Evolutionary conservation across 768 basidiomycete genomes (phyloP), one percentile per base, ranked within the genome.

Genomic region (Russula brevipes): DNA sequence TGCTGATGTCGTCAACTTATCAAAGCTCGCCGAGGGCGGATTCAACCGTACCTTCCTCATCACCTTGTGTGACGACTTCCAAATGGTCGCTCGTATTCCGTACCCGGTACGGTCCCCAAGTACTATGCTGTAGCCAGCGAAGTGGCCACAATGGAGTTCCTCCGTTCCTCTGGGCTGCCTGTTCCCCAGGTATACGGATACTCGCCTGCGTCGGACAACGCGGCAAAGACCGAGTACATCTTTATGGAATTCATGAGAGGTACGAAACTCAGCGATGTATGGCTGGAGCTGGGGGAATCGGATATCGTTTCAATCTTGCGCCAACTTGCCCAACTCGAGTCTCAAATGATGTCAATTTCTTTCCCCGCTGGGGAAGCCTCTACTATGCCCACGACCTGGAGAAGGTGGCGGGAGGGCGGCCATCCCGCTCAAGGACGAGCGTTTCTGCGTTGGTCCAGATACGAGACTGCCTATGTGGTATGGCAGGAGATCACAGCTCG

Each of bases 361-460:
- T 82, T 82, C 65, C 81, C 78, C 33, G 80, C 78, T 73, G 78
- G 81, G 80, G 81, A 73, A 80, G 80, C 73, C 73, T 82, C 0
- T 82, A 81, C 73, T 82, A 74, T 57, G 53, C 74, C 14, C 7
- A 77, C 6, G 82, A 83, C 74, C 60, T 82, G 71, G 71, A 76
- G 71, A 78, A 19, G 53, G 38, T 54, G 19, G 10, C 53, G 19
- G 12, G 53, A 16, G 39, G 11, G 1, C 11, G 53, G 24, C 19
- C 39, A 54, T 54, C 9, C 53, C 53, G 2, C 38, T 54, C 3
- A 0, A 39, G 19, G 39, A 54, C 11, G 19, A 42, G 10, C 53
- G 53, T 30, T 54, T 54, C 53, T 54, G 53, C 38, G 19, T 54
- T 4, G 53, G 53, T 16, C 53, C 53, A 14, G 53, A 54, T 42